These are phyloP conservation scores for Aspergillus brunneoviolaceus DNA, from an alignment of 2,329 filamentous ascomycete species.

Conservation along the genomic window DNA sequence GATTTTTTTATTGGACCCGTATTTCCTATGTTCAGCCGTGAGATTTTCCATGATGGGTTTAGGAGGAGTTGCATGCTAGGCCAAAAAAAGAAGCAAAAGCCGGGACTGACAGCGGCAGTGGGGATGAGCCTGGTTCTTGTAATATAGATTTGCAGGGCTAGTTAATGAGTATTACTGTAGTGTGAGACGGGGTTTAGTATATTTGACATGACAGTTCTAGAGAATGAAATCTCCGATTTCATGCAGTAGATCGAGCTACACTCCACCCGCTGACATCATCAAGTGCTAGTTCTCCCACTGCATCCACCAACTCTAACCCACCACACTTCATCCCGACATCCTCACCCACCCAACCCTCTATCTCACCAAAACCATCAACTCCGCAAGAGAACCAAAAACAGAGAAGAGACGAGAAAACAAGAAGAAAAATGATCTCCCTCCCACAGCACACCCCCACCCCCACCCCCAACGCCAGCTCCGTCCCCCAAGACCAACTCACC, in stretches of 20 bases:
- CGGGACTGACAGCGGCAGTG: neutral
- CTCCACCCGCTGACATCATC: constrained; percentile 31
- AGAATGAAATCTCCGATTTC: neutral
- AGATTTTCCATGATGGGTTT: constrained; percentile 13
- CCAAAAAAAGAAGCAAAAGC: neutral
- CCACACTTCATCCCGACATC: neutral
- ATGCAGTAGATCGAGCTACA: neutral
- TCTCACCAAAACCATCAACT: too few relatives aligned
- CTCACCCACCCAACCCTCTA: too few relatives aligned
- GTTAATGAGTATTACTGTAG: constrained; percentile 9
- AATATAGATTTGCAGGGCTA: constrained; percentile 18
- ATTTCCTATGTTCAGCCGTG: constrained; percentile 27
- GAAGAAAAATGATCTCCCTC: neutral
- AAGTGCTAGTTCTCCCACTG: neutral
- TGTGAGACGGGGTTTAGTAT: neutral
- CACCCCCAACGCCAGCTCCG: constrained; percentile 1
- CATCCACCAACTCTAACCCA: neutral
- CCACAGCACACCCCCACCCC: neutral
- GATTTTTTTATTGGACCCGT: constrained; percentile 24
- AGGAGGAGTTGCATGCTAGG: neutral
- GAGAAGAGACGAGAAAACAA: neutral
- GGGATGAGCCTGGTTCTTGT: constrained; percentile 13
- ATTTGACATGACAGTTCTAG: neutral
- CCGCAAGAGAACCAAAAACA: neutral
- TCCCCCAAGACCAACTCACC: constrained; percentile 52